Evolutionary conservation across 495 filamentous ascomycete species (phyloP), one percentile per base, ranked within the genome.

Genomic region (Penicillium salamii): DNA sequence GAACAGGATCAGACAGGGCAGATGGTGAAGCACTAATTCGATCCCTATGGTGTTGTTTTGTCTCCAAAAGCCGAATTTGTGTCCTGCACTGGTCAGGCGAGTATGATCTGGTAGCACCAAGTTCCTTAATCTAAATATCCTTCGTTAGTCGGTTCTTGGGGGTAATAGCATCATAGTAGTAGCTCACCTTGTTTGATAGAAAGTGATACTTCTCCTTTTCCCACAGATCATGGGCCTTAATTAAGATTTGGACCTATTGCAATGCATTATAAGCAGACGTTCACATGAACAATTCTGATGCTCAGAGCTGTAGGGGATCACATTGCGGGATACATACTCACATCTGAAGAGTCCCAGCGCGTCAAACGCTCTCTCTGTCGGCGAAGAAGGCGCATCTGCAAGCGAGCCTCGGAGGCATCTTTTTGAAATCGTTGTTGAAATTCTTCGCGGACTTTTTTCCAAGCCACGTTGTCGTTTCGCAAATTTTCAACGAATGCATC

Each of bases 331-430:
- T 54, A 76, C 71, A 54, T 72, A 77, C 80, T 70, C 71, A 84
- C 81, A 76, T 89, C 86, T 45, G 75, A 71, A 41, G 83, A 78
- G 39, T 83, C 82, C 86, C 86, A 89, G 4, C 79, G 74, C 11
- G 80, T 70, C 62, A 81, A 68, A 18, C 66, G 62, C 42, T 83
- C 78, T 61, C 85, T 84, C 34, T 82, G 78, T 32, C 87, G 71
- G 19, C 86, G 74, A 50, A 83, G 78, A 59, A 84, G 80, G 13
- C 86, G 79, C 86, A 89, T 89, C 66, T 89, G 86, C 38, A 89
- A 67, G 3, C 85, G 79, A 3, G 86, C 82, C 44, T 88, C 83
- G 35, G 85, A 72, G 44, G 81, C 84, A 53, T 79, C 78, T 49
- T 85, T 85, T 38, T 83, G 74, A 53, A 80, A 79, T 20, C 75